These are phyloP conservation scores for Diddensiella transvaalensis DNA, from an alignment of 805 yeast genomes.

Conservation along the genomic window DNA sequence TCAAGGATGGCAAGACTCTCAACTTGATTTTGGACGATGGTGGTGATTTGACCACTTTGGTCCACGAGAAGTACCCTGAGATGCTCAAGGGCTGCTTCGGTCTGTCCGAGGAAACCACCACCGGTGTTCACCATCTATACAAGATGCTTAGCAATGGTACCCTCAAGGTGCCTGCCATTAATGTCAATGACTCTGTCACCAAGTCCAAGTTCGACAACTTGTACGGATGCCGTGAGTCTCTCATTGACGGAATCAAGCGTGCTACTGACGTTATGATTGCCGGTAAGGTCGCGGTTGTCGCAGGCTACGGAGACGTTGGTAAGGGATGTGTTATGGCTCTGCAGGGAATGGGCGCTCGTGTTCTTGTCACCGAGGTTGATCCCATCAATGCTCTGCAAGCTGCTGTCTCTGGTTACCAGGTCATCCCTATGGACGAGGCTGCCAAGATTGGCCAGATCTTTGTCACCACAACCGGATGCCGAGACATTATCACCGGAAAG, in stretches of 20 bases:
- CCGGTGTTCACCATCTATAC: conserved; percentile 99
- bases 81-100: conserved; percentile 94
- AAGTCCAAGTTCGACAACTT: conserved; percentile 99
- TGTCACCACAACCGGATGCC: conserved; percentile 99
- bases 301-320: conserved; percentile 99
- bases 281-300: conserved; percentile 98
- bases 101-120: conserved; percentile 97
- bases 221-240: conserved; percentile 99
- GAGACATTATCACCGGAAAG: conserved; percentile 89
- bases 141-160: conserved; percentile 84
- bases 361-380: conserved; percentile 93
- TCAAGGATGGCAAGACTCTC: conserved; percentile 92
- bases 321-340: conserved; percentile 99
- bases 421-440: conserved; percentile 91
- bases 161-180: conserved; percentile 98
- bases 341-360: conserved; percentile 99
- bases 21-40: conserved; percentile 98
- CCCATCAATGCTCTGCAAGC: conserved; percentile 99
- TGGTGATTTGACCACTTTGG: conserved; percentile 96
- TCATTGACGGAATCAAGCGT: conserved; percentile 98
- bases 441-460: conserved; percentile 92
- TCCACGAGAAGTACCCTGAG: conserved; percentile 97
- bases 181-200: conserved; percentile 98
- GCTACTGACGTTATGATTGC: conserved; percentile 99
- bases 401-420: conserved; percentile 98